Conservation (phyloP, 257 asterid genomes). For the Solanum piurae region DNA sequence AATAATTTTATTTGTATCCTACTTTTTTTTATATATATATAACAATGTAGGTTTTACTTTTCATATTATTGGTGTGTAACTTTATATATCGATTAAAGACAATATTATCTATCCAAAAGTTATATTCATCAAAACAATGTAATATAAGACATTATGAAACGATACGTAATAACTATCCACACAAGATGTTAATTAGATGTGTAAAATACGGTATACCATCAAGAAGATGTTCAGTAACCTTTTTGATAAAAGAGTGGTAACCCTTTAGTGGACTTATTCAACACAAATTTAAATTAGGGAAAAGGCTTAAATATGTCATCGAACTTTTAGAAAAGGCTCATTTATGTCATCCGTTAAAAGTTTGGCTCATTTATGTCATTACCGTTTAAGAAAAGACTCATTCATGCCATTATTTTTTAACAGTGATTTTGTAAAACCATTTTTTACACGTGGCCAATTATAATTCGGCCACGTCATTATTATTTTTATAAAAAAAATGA, state of each 20-base stretch:
- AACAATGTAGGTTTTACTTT: not conserved
- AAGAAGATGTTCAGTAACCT: not conserved
- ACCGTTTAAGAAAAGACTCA: too few species aligned
- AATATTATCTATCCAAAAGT: not conserved
- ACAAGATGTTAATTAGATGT: too few species aligned
- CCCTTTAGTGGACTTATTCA: accelerated
- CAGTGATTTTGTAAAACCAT: too few species aligned
- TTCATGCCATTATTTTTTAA: too few species aligned
- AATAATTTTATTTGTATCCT: not conserved
- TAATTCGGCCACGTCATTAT: too few species aligned
- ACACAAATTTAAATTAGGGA: not conserved
- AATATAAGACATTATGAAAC: not conserved
- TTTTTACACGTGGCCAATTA: too few species aligned
- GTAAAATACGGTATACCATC: not conserved
- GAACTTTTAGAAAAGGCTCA: too few species aligned
- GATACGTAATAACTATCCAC: not conserved
- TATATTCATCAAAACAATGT: not conserved
- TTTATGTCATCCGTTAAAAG: too few species aligned
- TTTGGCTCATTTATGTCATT: too few species aligned
- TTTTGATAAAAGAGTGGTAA: not conserved
- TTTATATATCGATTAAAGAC: not conserved
- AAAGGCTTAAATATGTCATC: too few species aligned
- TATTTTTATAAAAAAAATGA: too few species aligned
- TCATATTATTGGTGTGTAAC: not conserved
- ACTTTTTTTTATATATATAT: not conserved